Conservation (phyloP, 1,284 basidiomycete species). For the Vanrija pseudolonga region DNA sequence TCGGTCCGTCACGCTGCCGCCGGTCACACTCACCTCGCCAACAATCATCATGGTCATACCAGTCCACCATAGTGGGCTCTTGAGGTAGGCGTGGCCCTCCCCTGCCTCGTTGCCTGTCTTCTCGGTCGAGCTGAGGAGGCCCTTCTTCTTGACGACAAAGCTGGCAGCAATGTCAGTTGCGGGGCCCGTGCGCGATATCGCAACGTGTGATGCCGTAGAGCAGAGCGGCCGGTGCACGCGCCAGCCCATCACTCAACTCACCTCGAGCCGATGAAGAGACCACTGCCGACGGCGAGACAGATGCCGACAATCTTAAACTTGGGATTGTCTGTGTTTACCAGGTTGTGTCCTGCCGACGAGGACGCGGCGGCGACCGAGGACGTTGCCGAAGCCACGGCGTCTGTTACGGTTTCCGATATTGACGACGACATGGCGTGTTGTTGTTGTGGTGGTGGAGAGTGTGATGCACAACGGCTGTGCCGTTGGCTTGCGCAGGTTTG, state of each 20-base stretch:
- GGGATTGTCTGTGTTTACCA: slow-evolving; percentile 14
- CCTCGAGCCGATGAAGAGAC: slow-evolving; percentile 87
- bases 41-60: slow-evolving; percentile 50
- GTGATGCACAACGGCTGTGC: too few relatives aligned
- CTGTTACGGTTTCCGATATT: too few relatives aligned
- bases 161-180: slow-evolving; percentile 16
- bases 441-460: too few relatives aligned
- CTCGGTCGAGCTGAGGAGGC: slow-evolving; percentile 56
- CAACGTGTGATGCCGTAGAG: too few relatives aligned
- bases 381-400: too few relatives aligned
- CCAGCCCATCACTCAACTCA: slow-evolving; percentile 44
- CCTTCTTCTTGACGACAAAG: slow-evolving; percentile 85
- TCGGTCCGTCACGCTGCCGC: neutral
- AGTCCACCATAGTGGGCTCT: slow-evolving; percentile 74
- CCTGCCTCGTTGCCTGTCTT: slow-evolving; percentile 63
- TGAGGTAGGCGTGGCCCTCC: slow-evolving; percentile 92
- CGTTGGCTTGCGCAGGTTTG: too few relatives aligned
- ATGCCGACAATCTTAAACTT: slow-evolving; percentile 57
- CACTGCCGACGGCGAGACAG: slow-evolving; percentile 74
- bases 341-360: neutral
- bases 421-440: too few relatives aligned
- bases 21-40: slow-evolving; percentile 14
- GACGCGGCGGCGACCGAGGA: neutral
- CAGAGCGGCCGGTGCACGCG: too few relatives aligned
- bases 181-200: neutral